These are phyloP conservation scores for Lepidium africanum DNA, from an alignment of 345 rosid species.

Conservation along the genomic window DNA sequence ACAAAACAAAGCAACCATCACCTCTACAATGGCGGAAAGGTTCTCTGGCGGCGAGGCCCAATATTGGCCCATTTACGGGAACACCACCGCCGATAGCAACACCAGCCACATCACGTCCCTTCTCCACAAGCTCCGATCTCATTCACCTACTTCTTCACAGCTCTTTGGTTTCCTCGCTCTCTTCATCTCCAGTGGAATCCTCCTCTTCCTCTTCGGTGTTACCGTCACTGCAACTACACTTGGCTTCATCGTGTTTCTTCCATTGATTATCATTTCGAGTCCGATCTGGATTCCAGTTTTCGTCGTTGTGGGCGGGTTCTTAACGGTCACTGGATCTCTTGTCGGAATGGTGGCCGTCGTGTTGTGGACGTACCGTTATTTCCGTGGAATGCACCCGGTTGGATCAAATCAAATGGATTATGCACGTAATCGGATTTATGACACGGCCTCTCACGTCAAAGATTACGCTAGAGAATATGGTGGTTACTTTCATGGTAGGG, in stretches of 20 bases:
- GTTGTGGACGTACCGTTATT: constrained; percentile 69
- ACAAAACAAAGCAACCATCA: constrained; percentile 2
- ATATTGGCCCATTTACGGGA: constrained; percentile 21
- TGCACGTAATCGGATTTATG: constrained; percentile 70
- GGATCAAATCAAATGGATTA: constrained; percentile 66
- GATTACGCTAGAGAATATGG: constrained; percentile 86
- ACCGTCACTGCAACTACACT: constrained; percentile 35
- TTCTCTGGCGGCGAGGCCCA: constrained; percentile 8
- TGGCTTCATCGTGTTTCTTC: constrained; percentile 47
- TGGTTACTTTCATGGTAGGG: constrained; percentile 73
- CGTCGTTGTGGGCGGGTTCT: constrained; percentile 33
- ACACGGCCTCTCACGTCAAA: constrained; percentile 82
- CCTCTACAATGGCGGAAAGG: constrained; percentile 25
- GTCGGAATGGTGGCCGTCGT: constrained; percentile 33
- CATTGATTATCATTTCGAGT: constrained; percentile 57
- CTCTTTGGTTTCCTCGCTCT: constrained; percentile 54
- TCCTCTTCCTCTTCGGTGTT: constrained; percentile 58
- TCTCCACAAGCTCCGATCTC: constrained; percentile 39
- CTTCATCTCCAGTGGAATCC: constrained; percentile 46
- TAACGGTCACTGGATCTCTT: constrained; percentile 46
- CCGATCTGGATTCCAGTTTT: constrained; percentile 69
- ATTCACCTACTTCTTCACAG: constrained; percentile 57
- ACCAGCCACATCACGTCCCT: constrained; percentile 17
- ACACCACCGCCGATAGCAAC: constrained; percentile 21
- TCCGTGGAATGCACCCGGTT: constrained; percentile 57